Evolutionary conservation across 352 stramenopile species (phyloP).

Genomic region (Phytophthora macrochlamydospora): DNA sequence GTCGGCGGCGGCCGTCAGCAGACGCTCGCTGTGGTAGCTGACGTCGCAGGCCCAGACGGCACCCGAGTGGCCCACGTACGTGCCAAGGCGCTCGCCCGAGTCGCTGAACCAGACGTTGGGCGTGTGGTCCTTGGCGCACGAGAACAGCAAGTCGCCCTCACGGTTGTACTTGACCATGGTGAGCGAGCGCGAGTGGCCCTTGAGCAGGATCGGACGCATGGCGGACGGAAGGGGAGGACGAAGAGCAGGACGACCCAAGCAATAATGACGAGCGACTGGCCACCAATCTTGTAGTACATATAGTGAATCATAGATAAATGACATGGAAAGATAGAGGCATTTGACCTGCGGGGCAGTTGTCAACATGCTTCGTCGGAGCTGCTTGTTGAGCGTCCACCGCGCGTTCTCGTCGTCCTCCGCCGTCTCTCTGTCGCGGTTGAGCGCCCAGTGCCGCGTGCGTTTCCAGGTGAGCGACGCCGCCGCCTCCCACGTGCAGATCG

Average conservation of each 20-base stretch:
- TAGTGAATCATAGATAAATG: too few relatives aligned
- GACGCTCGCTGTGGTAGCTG: slow-evolving; percentile 90
- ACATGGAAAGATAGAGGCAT: not conserved
- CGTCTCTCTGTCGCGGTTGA: slow-evolving; percentile 43
- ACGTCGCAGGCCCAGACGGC: slow-evolving; percentile 97
- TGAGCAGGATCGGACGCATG: slow-evolving; percentile 98
- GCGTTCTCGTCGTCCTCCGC: slow-evolving; percentile 13
- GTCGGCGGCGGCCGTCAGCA: slow-evolving; percentile 97
- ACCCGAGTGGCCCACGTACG: slow-evolving; percentile 97
- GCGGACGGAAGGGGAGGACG: slow-evolving; percentile 9
- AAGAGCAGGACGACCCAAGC: not conserved
- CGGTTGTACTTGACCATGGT: slow-evolving; percentile 99
- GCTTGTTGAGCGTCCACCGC: not conserved
- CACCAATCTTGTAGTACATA: slow-evolving; percentile 10
- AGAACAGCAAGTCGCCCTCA: slow-evolving; percentile 98
- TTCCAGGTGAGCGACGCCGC: slow-evolving; percentile 45
- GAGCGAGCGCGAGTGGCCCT: slow-evolving; percentile 99
- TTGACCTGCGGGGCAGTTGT: not conserved
- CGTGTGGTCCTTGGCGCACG: slow-evolving; percentile 95
- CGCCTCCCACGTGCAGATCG: slow-evolving; percentile 43
- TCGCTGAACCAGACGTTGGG: slow-evolving; percentile 98
- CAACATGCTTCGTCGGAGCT: not conserved
- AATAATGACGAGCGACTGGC: slow-evolving; percentile 11
- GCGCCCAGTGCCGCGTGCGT: slow-evolving; percentile 46
- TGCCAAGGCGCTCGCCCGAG: slow-evolving; percentile 95